Conservation (phyloP, 2,329 filamentous ascomycete species). For the Amylocarpus encephaloides region DNA sequence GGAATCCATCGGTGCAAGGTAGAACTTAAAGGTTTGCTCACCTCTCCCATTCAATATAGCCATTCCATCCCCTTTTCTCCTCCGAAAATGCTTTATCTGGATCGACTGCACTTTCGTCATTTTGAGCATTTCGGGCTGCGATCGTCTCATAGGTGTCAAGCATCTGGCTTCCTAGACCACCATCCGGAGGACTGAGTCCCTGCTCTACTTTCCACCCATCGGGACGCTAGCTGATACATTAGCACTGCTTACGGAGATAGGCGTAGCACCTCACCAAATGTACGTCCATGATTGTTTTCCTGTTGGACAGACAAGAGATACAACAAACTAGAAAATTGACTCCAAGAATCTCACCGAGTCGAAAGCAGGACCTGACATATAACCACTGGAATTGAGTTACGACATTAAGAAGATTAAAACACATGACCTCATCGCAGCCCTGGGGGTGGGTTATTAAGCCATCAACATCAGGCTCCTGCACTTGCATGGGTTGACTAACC, state of each 20-base stretch:
- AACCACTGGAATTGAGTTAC: no score
- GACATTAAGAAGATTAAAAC: no score
- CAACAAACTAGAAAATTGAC: not conserved
- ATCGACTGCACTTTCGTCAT: not conserved
- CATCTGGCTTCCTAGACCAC: not conserved
- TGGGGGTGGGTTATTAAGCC: not conserved
- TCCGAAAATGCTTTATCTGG: not conserved
- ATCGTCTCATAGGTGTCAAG: conserved; percentile 1
- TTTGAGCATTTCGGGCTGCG: not conserved
- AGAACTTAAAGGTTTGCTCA: not conserved
- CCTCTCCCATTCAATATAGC: conserved; percentile 5
- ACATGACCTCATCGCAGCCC: not conserved
- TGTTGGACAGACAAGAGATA: not conserved
- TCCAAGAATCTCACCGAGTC: no score
- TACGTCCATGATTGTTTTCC: not conserved
- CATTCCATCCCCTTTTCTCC: conserved; percentile 4
- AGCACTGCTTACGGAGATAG: not conserved
- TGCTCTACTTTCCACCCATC: conserved; percentile 8
- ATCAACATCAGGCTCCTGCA: not conserved
- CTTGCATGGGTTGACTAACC: not conserved
- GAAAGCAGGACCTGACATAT: no score
- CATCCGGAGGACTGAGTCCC: conserved; percentile 1
- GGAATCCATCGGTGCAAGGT: not conserved
- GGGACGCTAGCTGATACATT: not conserved
- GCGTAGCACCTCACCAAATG: not conserved